Evolutionary conservation across 345 rosid genomes (phyloP), one percentile per base, ranked within the genome.

Genomic region (Syzygium grande): DNA sequence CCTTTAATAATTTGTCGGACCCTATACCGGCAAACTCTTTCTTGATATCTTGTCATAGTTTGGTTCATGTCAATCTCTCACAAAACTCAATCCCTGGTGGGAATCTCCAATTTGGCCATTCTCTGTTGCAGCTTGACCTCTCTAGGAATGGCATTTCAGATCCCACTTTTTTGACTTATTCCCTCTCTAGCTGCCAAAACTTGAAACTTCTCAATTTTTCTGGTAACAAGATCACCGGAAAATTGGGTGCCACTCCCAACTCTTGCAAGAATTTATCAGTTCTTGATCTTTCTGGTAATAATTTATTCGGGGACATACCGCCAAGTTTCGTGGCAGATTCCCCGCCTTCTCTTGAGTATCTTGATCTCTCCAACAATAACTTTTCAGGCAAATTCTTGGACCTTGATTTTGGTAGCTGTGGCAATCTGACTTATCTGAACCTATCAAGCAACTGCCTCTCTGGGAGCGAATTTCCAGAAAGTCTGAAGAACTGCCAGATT

Each of bases 121-220:
- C 93, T 51, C 84, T 94, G 89, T 89, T 89, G 41, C 93, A 91
- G 77, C 96, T 95, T 87, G 96, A 95, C 91, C 90, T 95, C 85
- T 93, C 96, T 49, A 63, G 90, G 52, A 95, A 95, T 87, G 52
- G 14, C 78, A 91, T 95, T 87, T 90, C 94, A 16, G 96, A 96
- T 85, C 89, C 90, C 43, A 80, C 89, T 11, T 11, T 91, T 30
- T 90, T 97, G 88, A 84, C 41, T 51, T 89, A 88, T 88, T 87
- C 92, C 54, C 95, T 97, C 86, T 91, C 98, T 9, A 87, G 46
- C 85, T 96, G 98, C 89, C 93, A 91, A 88, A 94, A 92, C 90
- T 92, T 97, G 90, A 91, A 92, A 46, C 92, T 92, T 12, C 94
- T 95, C 68, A 94, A 97, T 88, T 88, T 97, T 86, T 97, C 99